Evolutionary conservation across 148 eudicot species (phyloP).

Genomic region (Arctostaphylos glauca): DNA sequence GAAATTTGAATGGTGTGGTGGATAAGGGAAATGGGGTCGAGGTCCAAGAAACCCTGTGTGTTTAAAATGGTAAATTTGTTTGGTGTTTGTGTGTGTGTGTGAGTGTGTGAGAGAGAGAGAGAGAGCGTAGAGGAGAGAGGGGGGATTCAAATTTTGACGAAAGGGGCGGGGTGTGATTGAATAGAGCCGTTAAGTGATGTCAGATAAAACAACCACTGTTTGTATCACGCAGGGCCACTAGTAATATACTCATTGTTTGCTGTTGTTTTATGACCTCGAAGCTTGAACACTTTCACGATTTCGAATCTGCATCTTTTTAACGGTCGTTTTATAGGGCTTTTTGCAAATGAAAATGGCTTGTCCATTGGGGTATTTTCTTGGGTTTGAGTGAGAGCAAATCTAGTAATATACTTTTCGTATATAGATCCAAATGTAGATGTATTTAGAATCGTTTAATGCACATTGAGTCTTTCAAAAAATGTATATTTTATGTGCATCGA

Average conservation of each 20-base stretch:
- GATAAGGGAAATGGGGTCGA: slow-evolving; percentile 19
- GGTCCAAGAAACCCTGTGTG: slow-evolving; percentile 11
- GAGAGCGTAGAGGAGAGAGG: slow-evolving; percentile 3
- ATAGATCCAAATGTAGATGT: too few species aligned
- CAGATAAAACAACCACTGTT: background rate
- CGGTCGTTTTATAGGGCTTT: too few species aligned
- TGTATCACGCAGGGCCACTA: background rate
- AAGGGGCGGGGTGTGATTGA: slow-evolving; percentile 25
- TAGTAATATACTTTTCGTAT: too few species aligned
- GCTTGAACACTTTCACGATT: background rate
- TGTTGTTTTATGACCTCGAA: background rate
- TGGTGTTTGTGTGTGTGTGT: too few species aligned
- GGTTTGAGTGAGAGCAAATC: too few species aligned
- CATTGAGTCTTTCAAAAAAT: too few species aligned
- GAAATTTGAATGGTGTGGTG: background rate
- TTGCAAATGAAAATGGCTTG: too few species aligned
- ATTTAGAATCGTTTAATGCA: too few species aligned
- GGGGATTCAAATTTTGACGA: slow-evolving; percentile 29
- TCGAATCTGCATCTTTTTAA: too few species aligned
- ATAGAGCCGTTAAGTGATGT: slow-evolving; percentile 34
- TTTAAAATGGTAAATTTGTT: background rate
- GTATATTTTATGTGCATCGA: too few species aligned
- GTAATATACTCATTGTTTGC: background rate
- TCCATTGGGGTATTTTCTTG: too few species aligned
- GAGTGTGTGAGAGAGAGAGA: background rate